phyloP scores from a whole-genome alignment of 192 early-diverging fungal species.

The Coemansia erecta region DNA sequence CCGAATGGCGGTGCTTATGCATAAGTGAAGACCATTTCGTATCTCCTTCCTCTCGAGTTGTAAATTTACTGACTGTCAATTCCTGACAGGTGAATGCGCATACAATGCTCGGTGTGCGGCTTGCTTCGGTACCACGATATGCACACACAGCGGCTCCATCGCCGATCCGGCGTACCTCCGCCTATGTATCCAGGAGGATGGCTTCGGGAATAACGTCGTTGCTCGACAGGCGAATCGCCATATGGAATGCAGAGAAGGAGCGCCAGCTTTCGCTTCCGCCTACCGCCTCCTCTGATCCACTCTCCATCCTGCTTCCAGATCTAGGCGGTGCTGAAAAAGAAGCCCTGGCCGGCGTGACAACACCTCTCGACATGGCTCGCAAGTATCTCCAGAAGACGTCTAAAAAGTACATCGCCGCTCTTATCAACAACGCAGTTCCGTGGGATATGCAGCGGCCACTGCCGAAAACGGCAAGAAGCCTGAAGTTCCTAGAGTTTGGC shows the following conservation, averaged over 20 bases:
- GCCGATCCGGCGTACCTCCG: neutral
- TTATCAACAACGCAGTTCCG: constrained; percentile 46
- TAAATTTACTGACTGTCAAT: neutral
- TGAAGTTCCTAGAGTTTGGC: constrained; percentile 51
- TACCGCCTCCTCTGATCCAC: neutral
- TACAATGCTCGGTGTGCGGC: neutral
- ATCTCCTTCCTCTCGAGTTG: no score
- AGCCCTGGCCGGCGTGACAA: constrained; percentile 13
- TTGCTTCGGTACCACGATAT: neutral
- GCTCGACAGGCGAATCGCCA: constrained; percentile 10
- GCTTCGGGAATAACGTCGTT: constrained; percentile 7
- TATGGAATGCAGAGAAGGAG: constrained; percentile 33
- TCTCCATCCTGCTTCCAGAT: neutral
- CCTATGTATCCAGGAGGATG: neutral
- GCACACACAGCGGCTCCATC: neutral
- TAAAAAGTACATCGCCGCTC: constrained; percentile 52
- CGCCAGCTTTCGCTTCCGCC: constrained; percentile 11
- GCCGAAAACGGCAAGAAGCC: constrained; percentile 14
- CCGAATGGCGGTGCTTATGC: no score
- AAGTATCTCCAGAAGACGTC: constrained; percentile 43
- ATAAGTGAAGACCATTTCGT: no score
- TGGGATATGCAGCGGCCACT: constrained; percentile 60
- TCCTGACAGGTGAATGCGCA: neutral
- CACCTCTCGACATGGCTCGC: constrained; percentile 57
- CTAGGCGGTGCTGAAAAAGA: neutral